Evolutionary conservation across 371 early-diverging fungal species (phyloP).

Genomic region (Mucor ambiguus): DNA sequence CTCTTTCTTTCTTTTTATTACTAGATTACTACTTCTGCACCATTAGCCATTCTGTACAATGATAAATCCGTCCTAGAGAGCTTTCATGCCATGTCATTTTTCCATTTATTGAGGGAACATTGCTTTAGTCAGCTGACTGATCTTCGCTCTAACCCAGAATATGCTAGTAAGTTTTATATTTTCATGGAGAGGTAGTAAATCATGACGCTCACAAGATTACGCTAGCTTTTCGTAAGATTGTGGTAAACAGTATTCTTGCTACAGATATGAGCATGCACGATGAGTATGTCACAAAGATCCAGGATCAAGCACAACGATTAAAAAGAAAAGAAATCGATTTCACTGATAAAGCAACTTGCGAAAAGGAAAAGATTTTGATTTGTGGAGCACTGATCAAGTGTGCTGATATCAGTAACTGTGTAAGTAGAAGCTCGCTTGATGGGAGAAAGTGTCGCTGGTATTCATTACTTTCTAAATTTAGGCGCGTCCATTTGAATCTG

Average conservation of each 20-base stretch:
- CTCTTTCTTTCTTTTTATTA: background rate
- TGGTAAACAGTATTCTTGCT: slow-evolving; percentile 76
- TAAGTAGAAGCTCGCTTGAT: slow-evolving; percentile 28
- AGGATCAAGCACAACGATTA: slow-evolving; percentile 57
- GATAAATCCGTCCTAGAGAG: slow-evolving; percentile 93
- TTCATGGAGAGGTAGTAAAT: background rate
- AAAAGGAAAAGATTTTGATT: slow-evolving; percentile 47
- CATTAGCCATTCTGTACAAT: slow-evolving; percentile 89
- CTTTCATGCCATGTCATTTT: slow-evolving; percentile 89
- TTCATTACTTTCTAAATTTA: slow-evolving; percentile 18
- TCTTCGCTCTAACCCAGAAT: slow-evolving; percentile 28
- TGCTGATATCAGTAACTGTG: slow-evolving; percentile 83
- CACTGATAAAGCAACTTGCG: slow-evolving; percentile 17
- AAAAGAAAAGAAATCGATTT: slow-evolving; percentile 28
- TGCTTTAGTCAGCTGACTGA: slow-evolving; percentile 61
- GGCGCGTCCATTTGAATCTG: slow-evolving; percentile 64
- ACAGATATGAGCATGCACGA: slow-evolving; percentile 88
- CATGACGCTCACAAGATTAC: background rate
- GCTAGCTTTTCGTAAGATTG: slow-evolving; percentile 69
- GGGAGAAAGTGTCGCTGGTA: background rate
- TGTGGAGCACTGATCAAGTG: slow-evolving; percentile 82
- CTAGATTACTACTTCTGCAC: slow-evolving; percentile 75
- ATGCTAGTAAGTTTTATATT: slow-evolving; percentile 30
- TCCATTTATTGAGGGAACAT: slow-evolving; percentile 71
- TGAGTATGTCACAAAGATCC: slow-evolving; percentile 73